Conservation (phyloP, 2,329 filamentous ascomycete species). For the Leptographium flavum region DNA sequence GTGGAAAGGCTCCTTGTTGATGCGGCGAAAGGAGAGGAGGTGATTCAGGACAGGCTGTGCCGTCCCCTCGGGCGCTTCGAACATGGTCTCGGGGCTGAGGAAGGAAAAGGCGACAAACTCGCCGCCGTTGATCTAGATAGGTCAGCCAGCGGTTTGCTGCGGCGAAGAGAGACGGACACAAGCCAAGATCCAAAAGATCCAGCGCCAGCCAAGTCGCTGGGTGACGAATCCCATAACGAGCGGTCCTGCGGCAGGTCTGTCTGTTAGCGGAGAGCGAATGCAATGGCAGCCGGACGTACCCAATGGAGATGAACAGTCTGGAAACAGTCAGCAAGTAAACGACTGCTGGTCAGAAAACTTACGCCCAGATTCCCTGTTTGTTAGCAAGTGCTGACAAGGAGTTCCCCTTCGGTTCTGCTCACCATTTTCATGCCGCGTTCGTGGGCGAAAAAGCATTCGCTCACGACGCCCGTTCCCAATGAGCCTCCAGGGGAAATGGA, state of each 20-base stretch:
- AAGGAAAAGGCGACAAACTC: slow-evolving; percentile 43
- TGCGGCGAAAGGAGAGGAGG: slow-evolving; percentile 4
- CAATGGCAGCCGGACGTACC: too few relatives aligned
- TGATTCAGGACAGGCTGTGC: slow-evolving; percentile 1
- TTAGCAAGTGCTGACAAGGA: too few relatives aligned
- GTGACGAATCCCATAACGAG: slow-evolving; percentile 30
- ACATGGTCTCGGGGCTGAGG: slow-evolving; percentile 39
- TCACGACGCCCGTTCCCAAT: slow-evolving; percentile 42
- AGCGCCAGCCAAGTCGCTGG: slow-evolving; percentile 36
- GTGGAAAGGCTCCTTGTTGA: too few relatives aligned
- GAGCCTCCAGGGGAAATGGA: slow-evolving; percentile 37
- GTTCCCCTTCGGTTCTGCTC: too few relatives aligned
- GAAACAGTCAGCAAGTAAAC: too few relatives aligned
- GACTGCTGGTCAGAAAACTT: too few relatives aligned
- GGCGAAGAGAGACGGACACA: neutral
- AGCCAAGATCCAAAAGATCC: slow-evolving; percentile 44
- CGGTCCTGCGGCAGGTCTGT: too few relatives aligned
- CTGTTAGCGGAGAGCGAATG: too few relatives aligned
- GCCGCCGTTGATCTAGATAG: slow-evolving; percentile 32
- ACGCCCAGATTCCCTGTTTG: too few relatives aligned
- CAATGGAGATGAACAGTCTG: too few relatives aligned
- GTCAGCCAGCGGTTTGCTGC: neutral
- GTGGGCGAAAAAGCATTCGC: slow-evolving; percentile 41
- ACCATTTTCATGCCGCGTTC: slow-evolving; percentile 40
- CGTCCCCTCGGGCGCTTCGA: slow-evolving; percentile 24